A percentile compares a stretch with the other conserved stretches of the same genome.
phyloP scores from a whole-genome alignment of 1,284 basidiomycete genomes.

The Mycosarcoma mackinlayi region DNA sequence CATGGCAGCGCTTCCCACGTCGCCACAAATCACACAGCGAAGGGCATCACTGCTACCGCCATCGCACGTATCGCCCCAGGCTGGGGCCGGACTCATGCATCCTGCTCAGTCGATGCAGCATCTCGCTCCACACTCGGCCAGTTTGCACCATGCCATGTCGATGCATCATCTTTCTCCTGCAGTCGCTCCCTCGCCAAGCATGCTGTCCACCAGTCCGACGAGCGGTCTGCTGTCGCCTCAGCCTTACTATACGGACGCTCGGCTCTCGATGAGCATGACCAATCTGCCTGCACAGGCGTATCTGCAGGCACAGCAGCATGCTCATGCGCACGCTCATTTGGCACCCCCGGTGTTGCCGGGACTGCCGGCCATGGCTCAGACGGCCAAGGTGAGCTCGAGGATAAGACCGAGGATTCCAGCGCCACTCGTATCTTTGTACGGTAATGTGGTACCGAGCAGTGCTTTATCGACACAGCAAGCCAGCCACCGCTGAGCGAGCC shows the following conservation, averaged over 20 bases:
- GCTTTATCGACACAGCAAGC: constrained; percentile 13
- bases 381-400: constrained; percentile 19
- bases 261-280: constrained; percentile 42
- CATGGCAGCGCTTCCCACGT: constrained; percentile 14
- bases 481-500: neutral
- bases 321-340: neutral
- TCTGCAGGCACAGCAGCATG: constrained; percentile 19
- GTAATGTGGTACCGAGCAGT: constrained; percentile 30
- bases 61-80: neutral
- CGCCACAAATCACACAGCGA: constrained; percentile 27
- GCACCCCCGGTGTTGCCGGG: constrained; percentile 1
- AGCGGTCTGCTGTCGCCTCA: neutral
- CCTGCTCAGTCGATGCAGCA: constrained; percentile 28
- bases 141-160: constrained; percentile 12
- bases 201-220: constrained; percentile 15
- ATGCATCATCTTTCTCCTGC: constrained; percentile 18
- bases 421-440: constrained; percentile 35
- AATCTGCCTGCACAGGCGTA: constrained; percentile 41
- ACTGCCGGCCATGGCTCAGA: constrained; percentile 20
- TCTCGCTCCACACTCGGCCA: constrained; percentile 5
- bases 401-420: constrained; percentile 7
- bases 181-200: neutral
- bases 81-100: neutral
- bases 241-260: constrained; percentile 2
- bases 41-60: constrained; percentile 25